Evolutionary conservation across 352 stramenopile genomes (phyloP).

Genomic region (Phytophthora meadii): DNA sequence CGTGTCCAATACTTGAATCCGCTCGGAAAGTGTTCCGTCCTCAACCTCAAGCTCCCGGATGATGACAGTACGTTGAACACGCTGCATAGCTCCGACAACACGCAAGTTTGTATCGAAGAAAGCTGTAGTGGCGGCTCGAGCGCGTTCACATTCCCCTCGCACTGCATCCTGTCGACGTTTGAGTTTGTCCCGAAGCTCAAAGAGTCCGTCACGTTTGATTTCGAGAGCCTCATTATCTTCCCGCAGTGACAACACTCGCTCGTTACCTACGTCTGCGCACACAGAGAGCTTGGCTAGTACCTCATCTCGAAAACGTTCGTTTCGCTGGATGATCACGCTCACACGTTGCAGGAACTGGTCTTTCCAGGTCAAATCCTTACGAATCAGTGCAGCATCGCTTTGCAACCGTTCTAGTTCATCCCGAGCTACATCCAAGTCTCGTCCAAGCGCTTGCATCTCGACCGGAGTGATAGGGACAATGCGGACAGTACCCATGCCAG

Average conservation of each 20-base stretch:
- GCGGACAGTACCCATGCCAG: conserved; percentile 69
- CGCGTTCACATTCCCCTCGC: conserved; percentile 42
- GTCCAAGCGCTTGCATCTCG: conserved; percentile 51
- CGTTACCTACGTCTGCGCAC: conserved; percentile 58
- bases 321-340: conserved; percentile 74
- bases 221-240: conserved; percentile 66
- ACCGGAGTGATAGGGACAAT: conserved; percentile 60
- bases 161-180: conserved; percentile 39
- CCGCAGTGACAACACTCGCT: conserved; percentile 58
- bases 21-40: conserved; percentile 17
- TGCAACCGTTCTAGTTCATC: conserved; percentile 53
- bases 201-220: conserved; percentile 41
- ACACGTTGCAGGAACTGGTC: conserved; percentile 72
- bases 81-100: conserved; percentile 61
- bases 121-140: conserved; percentile 41
- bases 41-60: conserved; percentile 54
- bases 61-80: conserved; percentile 51
- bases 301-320: conserved; percentile 64
- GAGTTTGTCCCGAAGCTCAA: conserved; percentile 39
- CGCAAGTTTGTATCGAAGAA: conserved; percentile 71
- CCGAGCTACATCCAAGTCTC: conserved; percentile 53
- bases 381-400: conserved; percentile 43
- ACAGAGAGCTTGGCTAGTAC: conserved; percentile 43
- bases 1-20: conserved; percentile 43
- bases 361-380: conserved; percentile 63